Conservation (phyloP, 2,329 filamentous ascomycete species). For the Chlorencoelia australis region DNA sequence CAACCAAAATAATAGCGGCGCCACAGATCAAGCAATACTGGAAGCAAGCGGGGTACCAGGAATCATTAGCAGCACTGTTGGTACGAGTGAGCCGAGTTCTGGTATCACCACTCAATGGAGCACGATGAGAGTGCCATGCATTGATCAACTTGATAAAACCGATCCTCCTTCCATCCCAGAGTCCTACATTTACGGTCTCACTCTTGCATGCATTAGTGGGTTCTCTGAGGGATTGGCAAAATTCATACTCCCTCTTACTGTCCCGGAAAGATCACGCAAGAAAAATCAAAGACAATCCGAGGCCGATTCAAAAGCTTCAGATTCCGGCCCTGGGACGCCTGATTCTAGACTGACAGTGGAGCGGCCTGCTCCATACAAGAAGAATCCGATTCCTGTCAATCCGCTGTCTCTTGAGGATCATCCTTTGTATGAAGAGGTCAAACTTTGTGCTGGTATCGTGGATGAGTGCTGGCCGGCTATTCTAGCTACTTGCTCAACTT, state of each 20-base stretch:
- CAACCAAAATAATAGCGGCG: constrained; percentile 43
- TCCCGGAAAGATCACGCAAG: constrained; percentile 58
- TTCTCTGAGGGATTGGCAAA: constrained; percentile 89
- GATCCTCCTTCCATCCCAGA: constrained; percentile 78
- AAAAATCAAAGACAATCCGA: constrained; percentile 25
- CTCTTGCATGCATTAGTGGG: constrained; percentile 78
- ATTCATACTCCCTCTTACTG: constrained; percentile 83
- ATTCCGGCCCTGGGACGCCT: constrained; percentile 13
- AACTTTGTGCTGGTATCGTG: constrained; percentile 70
- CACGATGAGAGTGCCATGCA: constrained; percentile 72
- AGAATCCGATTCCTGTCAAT: constrained; percentile 72
- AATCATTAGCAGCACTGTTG: constrained; percentile 67
- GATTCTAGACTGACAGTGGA: constrained; percentile 33
- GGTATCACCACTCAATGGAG: constrained; percentile 93
- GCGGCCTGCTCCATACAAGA: constrained; percentile 58
- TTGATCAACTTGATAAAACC: constrained; percentile 89
- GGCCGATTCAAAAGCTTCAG: constrained; percentile 14
- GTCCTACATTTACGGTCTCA: constrained; percentile 86
- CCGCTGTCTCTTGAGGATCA: constrained; percentile 69
- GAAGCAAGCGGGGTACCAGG: constrained; percentile 83
- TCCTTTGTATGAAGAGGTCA: constrained; percentile 59
- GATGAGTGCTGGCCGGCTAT: constrained; percentile 94
- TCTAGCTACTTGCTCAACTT: constrained; percentile 89
- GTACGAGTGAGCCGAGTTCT: constrained; percentile 52
- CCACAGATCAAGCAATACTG: constrained; percentile 74